A percentile compares a stretch with the other conserved stretches of the same genome.
These are phyloP conservation scores for Sabuloglossum arenarium DNA, from an alignment of 495 filamentous ascomycete species.

Conservation along the genomic window DNA sequence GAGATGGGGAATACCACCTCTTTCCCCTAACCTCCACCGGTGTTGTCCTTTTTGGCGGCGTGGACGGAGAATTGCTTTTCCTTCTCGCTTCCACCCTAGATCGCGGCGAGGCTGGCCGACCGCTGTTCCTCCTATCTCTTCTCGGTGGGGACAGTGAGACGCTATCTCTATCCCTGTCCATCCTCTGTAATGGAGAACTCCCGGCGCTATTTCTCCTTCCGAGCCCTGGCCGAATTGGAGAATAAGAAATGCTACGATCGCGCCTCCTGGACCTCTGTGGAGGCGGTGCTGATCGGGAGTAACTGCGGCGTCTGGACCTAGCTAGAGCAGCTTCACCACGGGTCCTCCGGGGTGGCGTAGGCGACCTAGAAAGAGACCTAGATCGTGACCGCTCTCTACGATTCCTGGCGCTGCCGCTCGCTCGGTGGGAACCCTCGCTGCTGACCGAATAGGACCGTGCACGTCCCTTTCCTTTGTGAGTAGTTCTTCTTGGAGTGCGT, in stretches of 20 bases:
- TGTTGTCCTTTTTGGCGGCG: not conserved
- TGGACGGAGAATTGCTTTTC: not conserved
- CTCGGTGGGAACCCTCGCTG: not conserved
- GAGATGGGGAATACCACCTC: not conserved
- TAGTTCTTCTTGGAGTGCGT: not conserved
- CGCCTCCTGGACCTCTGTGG: not conserved
- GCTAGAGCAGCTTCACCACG: not conserved
- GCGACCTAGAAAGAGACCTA: not conserved
- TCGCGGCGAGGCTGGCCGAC: not conserved
- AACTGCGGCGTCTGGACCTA: not conserved
- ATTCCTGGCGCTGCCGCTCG: not conserved
- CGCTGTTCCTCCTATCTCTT: not conserved
- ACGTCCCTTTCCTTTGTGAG: not conserved
- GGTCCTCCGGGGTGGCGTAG: not conserved
- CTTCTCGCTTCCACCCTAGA: not conserved
- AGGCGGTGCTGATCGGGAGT: slow-evolving; percentile 1
- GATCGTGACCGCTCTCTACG: not conserved
- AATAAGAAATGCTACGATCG: not conserved
- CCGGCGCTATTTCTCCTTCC: not conserved
- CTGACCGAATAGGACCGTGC: slow-evolving; percentile 1
- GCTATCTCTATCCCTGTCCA: not conserved
- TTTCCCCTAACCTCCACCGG: not conserved
- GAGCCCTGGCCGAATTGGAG: not conserved
- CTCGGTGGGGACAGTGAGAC: not conserved
- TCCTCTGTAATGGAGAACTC: not conserved